Base-by-base conservation (phyloP, 2,329 filamentous ascomycete genomes). In the Fusarium denticulatum region DNA sequence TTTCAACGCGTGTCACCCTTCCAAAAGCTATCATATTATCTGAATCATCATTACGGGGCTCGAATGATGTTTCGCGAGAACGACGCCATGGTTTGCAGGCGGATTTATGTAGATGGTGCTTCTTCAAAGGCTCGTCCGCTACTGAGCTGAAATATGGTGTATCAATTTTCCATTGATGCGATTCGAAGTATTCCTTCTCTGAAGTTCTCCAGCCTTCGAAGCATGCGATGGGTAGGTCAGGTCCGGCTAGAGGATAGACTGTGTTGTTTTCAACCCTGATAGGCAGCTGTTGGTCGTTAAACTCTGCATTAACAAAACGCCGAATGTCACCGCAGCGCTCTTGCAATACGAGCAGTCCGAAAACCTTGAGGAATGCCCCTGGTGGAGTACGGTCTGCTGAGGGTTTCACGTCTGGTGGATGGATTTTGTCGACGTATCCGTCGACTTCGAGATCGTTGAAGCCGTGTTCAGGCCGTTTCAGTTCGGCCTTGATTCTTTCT, bases 51-150 rank as follows among this genome's bases (percentile, higher is more conserved):
- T 9, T 8, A 9, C 24, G 1, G 7, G 24, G 3, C 5, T 45
- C 42, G 0, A 11, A 26, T 16, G 0, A 15, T 13, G 12, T 20
- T 45, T 45, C 16, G 42, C 24, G 24, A 4, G 16, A 14, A 11
- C 24, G 42, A 4, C 42, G 12, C 42, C 42, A 45, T 7, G 42
- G 42, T 26, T 26, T 45, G 4, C 42, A 45, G 42, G 11, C 16
- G 11, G 7, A 11, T 26, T 45, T 45, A 8, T 13, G 24, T 10
- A 45, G 11, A 14, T 26, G 15, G 16, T 45, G 16, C 42, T 26
- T 7, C 3, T 9, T 6, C 0, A 45, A 26, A 26, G 42, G 24
- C 2, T 45, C 7, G 4, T 45, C 42, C 1, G 5, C 24, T 26
- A 11, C 26, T 6, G 24, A 26, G 42, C 24, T 45, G 42, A 45